Evolutionary conservation across 2,329 filamentous ascomycete species (phyloP).

Genomic region (Xylariales sp.): DNA sequence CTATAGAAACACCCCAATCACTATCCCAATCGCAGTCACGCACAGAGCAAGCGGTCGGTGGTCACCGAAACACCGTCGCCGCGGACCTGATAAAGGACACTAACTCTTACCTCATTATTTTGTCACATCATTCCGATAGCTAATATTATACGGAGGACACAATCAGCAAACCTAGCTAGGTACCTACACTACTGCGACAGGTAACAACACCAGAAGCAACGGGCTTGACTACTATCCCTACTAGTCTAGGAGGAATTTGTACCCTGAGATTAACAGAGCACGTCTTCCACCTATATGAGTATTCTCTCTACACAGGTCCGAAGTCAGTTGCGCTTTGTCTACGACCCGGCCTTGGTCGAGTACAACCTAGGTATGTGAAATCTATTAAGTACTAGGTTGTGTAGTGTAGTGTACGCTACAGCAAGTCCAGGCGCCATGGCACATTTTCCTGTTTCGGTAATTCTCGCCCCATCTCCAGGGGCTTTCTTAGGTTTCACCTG

Average conservation of each 20-base stretch:
- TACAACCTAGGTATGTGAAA: neutral
- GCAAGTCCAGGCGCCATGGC: constrained; percentile 24
- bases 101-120: constrained; percentile 42
- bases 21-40: neutral
- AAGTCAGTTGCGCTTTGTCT: neutral
- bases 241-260: constrained; percentile 12
- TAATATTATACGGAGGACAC: constrained; percentile 30
- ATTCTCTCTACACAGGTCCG: neutral
- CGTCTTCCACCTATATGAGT: no score
- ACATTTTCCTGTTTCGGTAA: constrained; percentile 35
- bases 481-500: constrained; percentile 9
- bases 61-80: constrained; percentile 23
- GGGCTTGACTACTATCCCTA: constrained; percentile 8
- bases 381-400: neutral
- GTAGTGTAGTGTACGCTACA: no score
- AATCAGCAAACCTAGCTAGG: constrained; percentile 1
- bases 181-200: constrained; percentile 4
- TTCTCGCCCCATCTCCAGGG: constrained; percentile 18
- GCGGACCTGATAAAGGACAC: constrained; percentile 37
- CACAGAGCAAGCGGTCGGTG: constrained; percentile 20
- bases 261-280: neutral
- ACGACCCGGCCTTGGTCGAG: constrained; percentile 5
- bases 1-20: constrained; percentile 2
- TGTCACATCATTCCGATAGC: constrained; percentile 35
- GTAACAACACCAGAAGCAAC: neutral